phyloP scores from a whole-genome alignment of 257 asterid genomes.

The Salvia splendens region DNA sequence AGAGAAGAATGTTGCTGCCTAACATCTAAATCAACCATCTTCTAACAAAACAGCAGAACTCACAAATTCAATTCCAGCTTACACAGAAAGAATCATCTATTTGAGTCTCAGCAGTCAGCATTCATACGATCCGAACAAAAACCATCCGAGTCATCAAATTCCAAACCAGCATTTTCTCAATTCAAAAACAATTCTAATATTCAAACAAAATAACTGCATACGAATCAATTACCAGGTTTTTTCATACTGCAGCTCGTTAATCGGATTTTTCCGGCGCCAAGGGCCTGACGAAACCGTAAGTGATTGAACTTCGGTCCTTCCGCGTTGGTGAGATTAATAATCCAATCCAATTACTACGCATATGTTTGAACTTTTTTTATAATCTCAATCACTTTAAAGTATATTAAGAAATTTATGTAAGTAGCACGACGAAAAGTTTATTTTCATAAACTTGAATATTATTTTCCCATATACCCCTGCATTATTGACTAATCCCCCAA shows the following conservation, averaged over 20 bases:
- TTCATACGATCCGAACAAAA: background rate
- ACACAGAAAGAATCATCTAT: background rate
- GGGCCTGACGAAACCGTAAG: constrained; percentile 87
- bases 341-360: constrained; percentile 50
- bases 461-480: background rate
- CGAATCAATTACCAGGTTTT: constrained; percentile 56
- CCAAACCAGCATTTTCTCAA: constrained; percentile 16
- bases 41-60: constrained; percentile 3
- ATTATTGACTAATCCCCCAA: background rate
- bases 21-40: background rate
- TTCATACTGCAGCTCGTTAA: constrained; percentile 46
- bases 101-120: background rate
- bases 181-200: background rate
- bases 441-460: too few relatives aligned
- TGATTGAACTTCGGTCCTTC: constrained; percentile 62
- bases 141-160: too few relatives aligned
- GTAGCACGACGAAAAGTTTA: too few relatives aligned
- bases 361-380: too few relatives aligned
- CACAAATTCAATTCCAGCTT: constrained; percentile 7
- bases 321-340: constrained; percentile 53
- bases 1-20: too few relatives aligned
- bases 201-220: background rate
- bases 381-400: too few relatives aligned
- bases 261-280: constrained; percentile 69
- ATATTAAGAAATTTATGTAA: too few relatives aligned